These are phyloP conservation scores for Endoconidiophora polonica DNA, from an alignment of 2,329 filamentous ascomycete genomes.

Conservation along the genomic window DNA sequence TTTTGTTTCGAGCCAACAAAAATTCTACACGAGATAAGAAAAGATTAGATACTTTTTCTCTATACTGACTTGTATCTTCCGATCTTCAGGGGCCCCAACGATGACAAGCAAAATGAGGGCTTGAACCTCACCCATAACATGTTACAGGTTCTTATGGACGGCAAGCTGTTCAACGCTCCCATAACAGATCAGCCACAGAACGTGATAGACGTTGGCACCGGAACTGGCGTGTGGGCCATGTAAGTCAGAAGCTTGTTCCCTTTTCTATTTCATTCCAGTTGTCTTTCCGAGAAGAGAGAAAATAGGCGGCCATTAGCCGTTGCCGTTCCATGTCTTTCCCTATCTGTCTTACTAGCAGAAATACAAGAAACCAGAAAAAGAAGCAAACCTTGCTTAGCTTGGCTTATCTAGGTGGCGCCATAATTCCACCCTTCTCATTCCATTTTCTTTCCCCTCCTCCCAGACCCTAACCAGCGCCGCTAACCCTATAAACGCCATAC, in stretches of 20 bases:
- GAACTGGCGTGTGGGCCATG: slow-evolving; percentile 21
- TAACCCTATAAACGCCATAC: not conserved
- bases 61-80: not conserved
- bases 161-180: slow-evolving; percentile 12
- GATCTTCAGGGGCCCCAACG: slow-evolving; percentile 15
- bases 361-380: too few relatives aligned
- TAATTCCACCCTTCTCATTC: too few relatives aligned
- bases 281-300: too few relatives aligned
- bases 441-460: too few relatives aligned
- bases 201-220: slow-evolving; percentile 20
- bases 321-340: too few relatives aligned
- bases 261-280: slow-evolving; percentile 30
- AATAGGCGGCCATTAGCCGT: too few relatives aligned
- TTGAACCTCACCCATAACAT: slow-evolving; percentile 11
- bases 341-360: too few relatives aligned
- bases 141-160: slow-evolving; percentile 12
- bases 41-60: too few relatives aligned
- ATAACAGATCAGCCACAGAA: slow-evolving; percentile 17
- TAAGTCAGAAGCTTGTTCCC: slow-evolving; percentile 20
- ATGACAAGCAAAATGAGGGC: slow-evolving; percentile 17
- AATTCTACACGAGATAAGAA: too few relatives aligned
- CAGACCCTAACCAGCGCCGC: too few relatives aligned
- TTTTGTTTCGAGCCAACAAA: not conserved
- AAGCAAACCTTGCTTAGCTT: too few relatives aligned
- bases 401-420: too few relatives aligned